Evolutionary conservation across 2,329 filamentous ascomycete species (phyloP), one percentile per base, ranked within the genome.

Genomic region (Trichoderma brevicompactum): DNA sequence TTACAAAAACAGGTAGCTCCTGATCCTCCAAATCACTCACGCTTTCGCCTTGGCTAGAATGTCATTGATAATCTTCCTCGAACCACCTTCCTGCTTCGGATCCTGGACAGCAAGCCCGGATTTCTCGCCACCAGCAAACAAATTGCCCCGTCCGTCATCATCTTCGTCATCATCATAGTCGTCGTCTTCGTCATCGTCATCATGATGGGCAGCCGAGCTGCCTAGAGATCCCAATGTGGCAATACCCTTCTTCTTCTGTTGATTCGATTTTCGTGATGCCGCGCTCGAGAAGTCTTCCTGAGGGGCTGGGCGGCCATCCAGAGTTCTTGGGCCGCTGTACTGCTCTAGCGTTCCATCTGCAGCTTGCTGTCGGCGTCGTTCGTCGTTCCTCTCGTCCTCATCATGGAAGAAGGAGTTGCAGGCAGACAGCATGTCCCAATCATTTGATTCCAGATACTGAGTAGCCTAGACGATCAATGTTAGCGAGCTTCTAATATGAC

Each of bases 111-210:
- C 88, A 52, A 90, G 76, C 0, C 86, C 88, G 36, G 91, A 94
- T 82, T 95, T 95, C 79, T 94, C 92, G 40, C 92, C 92, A 59
- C 92, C 92, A 19, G 92, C 89, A 76, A 94, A 95, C 68, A 94
- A 80, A 73, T 95, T 91, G 67, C 87, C 80, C 7, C 82, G 82
- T 32, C 83, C 82, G 68, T 87, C 83, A 41, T 85, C 81, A 34
- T 88, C 85, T 1, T 89, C 82, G 1, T 83, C 81, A 28, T 83
- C 79, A 7, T 83, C 80, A n/a, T 85, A 81, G 15, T 88, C 84
- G 3, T 85, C 83, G n/a, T 89, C 85, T 59, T 87, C 85, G 17
- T 85, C 81, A 34, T 84, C 82, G 61, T 88, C 80, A 56, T 85
- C 81, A 54, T 86, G 80, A 15, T 78, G 81, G 7, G 48, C 23